Evolutionary conservation across 2,329 filamentous ascomycete genomes (phyloP), one percentile per base, ranked within the genome.

Genomic region (Didymella arachidicola): DNA sequence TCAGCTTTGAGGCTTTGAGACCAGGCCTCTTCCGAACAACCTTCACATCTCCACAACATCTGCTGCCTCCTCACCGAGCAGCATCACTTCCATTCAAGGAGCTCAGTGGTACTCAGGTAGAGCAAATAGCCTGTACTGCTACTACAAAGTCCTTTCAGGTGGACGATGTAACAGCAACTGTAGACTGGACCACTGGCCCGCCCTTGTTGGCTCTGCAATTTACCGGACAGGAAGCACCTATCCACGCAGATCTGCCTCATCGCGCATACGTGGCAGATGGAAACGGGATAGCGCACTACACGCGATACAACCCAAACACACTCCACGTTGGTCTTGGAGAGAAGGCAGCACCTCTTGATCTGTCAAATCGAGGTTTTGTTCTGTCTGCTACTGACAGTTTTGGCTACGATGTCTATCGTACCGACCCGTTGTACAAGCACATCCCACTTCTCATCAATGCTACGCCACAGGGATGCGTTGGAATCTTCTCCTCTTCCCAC

Each of bases 351-450:
- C 89, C 89, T 0, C 90, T 92, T 87, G 86, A 92, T 67, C 80
- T 92, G 1, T 87, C 83, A 0, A 87, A 87, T 30, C 82, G 89
- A 0, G 81, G 84, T 26, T 92, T 91, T 71, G 82, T 83, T 26
- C 79, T 92, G 14, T 86, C 87, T 0, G 88, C 87, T 2, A 91
- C 87, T 0, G 89, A 92, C 72, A 88, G 85, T 36, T 92, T 92
- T 65, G 88, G 89, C 2, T 91, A 92, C 68, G 88, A 92, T 65
- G 84, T 87, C 4, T 86, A 90, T 70, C 83, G 83, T 10, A 89
- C 88, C 2, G 89, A 92, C 71, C 89, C 89, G 0, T 79, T 91
- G 53, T 92, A 92, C 78, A 92, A 92, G 76, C 87, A 91, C 67
- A 89, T 91, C 38, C 89, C 89, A 0, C 81, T 92, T 0, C 79